Base-by-base conservation (phyloP, 345 rosid species). In the Eucalyptus grandis region DNA sequence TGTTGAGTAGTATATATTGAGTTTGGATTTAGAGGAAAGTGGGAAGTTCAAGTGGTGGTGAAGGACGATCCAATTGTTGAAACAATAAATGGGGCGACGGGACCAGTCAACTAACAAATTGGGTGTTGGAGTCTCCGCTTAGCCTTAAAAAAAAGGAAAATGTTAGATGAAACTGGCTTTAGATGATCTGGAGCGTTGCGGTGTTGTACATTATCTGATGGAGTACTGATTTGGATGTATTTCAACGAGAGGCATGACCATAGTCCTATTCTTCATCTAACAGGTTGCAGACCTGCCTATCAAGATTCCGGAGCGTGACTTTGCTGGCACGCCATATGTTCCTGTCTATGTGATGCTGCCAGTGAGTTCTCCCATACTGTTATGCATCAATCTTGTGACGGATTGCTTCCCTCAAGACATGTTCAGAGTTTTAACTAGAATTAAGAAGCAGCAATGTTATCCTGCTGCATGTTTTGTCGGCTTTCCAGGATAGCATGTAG, bases 341-440 rank as follows among this genome's bases (percentile, higher is more conserved):
- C 99, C 99, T 2, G 97, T 96, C 21, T 98, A 97, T 88, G 98
- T 98, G 91, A 98, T 98, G 99, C 91, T 98, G 87, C 99, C 98
- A 3, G 99, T 98, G 90, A 94, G 97, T 91, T 37, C 40, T 88
- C 31, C 47, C 51, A 43, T 37, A 14, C 58, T 11, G 19, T 82
- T 24, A 43, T 51, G n/a, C 40, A n/a, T 58, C 44, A 22, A 5
- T 56, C 88, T 54, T 16, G 17, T 22, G 80, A 34, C 4, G 3
- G 26, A 24, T 86, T 86, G 60, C 16, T 50, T 31, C 31, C 72
- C 27, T 37, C 77, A 60, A 89, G 53, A 56, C 50, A 6, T 44
- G 24, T n/a, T 19, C 22, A 22, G 34, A 77, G 46, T 77, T 17
- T 37, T 46, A 26, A 87, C 34, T 43, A 11, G 37, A 77, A 53